Evolutionary conservation across 2,329 filamentous ascomycete genomes (phyloP).

Genomic region (Paecilomyces niveus): DNA sequence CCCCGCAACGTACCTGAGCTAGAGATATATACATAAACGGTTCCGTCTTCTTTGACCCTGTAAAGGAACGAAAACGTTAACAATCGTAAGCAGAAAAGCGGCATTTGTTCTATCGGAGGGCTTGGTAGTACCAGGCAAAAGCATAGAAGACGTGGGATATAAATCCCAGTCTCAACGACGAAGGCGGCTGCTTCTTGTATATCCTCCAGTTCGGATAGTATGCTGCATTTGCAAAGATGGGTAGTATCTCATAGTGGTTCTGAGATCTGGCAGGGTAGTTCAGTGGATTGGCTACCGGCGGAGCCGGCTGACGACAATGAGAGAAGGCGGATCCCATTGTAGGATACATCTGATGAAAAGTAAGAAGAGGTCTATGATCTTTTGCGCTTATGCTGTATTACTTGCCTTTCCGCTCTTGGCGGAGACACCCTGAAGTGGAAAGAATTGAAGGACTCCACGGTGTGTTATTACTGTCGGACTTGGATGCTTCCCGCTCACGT

Average conservation of each 20-base stretch:
- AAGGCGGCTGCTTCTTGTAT: constrained; percentile 66
- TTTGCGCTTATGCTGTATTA: not conserved
- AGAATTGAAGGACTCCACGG: not conserved
- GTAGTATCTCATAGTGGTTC: constrained; percentile 28
- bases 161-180: constrained; percentile 64
- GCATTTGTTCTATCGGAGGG: constrained; percentile 3
- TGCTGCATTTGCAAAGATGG: constrained; percentile 57
- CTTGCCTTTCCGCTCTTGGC: not conserved
- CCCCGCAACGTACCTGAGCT: constrained; percentile 3
- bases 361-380: not conserved
- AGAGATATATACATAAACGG: constrained; percentile 56
- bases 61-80: constrained; percentile 14
- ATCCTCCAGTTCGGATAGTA: constrained; percentile 78
- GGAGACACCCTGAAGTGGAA: not conserved
- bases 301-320: constrained; percentile 8
- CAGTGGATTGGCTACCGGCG: constrained; percentile 11
- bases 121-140: constrained; percentile 54
- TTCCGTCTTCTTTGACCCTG: constrained; percentile 63
- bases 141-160: constrained; percentile 80
- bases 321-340: constrained; percentile 8
- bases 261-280: constrained; percentile 9
- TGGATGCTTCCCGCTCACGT: not conserved
- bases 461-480: not conserved
- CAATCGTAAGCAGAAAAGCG: constrained; percentile 11
- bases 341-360: constrained; percentile 7